Evolutionary conservation across 441 rosid species (phyloP).

Genomic region (Aleurites moluccanus): DNA sequence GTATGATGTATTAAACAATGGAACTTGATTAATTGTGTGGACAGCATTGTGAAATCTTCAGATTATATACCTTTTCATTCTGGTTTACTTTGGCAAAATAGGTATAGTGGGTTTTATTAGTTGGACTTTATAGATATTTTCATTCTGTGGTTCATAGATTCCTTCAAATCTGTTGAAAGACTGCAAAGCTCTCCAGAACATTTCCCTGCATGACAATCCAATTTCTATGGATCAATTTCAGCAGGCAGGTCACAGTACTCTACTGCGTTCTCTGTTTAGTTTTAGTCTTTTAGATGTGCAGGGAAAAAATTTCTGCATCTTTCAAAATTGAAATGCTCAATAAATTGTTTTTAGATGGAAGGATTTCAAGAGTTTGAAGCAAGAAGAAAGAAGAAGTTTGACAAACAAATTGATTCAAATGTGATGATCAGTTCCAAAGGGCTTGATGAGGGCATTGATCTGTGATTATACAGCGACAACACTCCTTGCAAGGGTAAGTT

Average conservation of each 20-base stretch:
- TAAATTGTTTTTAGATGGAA: slow-evolving; percentile 58
- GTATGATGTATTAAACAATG: background rate
- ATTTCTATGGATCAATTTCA: slow-evolving; percentile 94
- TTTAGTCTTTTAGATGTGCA: slow-evolving; percentile 3
- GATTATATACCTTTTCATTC: background rate
- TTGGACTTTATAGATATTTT: background rate
- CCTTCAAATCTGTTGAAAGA: slow-evolving; percentile 72
- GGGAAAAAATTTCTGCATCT: background rate
- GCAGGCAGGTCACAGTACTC: slow-evolving; percentile 46
- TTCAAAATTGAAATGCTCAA: background rate
- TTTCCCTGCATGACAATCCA: slow-evolving; percentile 84
- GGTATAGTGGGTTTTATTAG: background rate
- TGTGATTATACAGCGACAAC: slow-evolving; percentile 30
- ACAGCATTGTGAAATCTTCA: background rate
- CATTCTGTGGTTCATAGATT: slow-evolving; percentile 48
- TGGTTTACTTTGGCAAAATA: background rate
- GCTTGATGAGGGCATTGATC: slow-evolving; percentile 91
- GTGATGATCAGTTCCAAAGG: slow-evolving; percentile 93
- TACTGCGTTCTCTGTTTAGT: background rate
- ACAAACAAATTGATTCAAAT: slow-evolving; percentile 94
- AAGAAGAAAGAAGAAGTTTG: slow-evolving; percentile 91
- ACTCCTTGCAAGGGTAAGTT: slow-evolving; percentile 20
- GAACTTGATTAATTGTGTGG: background rate
- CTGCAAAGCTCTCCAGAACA: slow-evolving; percentile 84
- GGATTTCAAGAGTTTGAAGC: slow-evolving; percentile 86